Evolutionary conservation across 495 filamentous ascomycete genomes (phyloP).

Genomic region (Pyronema omphalodes): DNA sequence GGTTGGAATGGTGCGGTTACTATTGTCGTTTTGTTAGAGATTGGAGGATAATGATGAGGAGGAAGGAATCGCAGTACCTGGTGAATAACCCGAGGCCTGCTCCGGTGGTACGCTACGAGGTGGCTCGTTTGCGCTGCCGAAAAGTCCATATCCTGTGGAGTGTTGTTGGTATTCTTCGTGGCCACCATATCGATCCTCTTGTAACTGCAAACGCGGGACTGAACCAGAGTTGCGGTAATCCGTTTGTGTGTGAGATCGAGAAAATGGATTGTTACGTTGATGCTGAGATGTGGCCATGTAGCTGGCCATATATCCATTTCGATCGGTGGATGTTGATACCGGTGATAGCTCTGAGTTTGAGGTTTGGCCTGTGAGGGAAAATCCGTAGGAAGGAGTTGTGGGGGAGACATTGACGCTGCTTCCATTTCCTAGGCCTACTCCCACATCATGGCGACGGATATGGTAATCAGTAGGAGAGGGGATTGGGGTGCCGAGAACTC

Average conservation of each 20-base stretch:
- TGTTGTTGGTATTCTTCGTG: conserved; percentile 30
- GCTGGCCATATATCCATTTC: conserved; percentile 24
- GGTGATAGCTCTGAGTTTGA: conserved; percentile 23
- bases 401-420: conserved; percentile 23
- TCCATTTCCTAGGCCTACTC: conserved; percentile 14
- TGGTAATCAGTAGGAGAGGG: conserved; percentile 23
- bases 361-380: conserved; percentile 29
- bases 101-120: conserved; percentile 24
- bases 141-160: conserved; percentile 20
- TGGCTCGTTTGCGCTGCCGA: conserved; percentile 20
- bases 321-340: conserved; percentile 26
- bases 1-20: conserved; percentile 16
- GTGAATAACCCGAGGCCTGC: conserved; percentile 22
- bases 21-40: conserved; percentile 8
- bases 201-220: conserved; percentile 40
- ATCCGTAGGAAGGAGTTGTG: conserved; percentile 34
- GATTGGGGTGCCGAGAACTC: conserved; percentile 25
- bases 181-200: conserved; percentile 45
- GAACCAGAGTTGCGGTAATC: conserved; percentile 37
- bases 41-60: neutral
- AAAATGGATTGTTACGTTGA: conserved; percentile 24
- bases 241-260: conserved; percentile 27
- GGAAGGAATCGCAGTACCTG: conserved; percentile 10
- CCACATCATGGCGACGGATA: conserved; percentile 18
- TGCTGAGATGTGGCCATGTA: conserved; percentile 23